Evolutionary conservation across 1,284 basidiomycete species (phyloP).

Genomic region (Ceratobasidium sp.): DNA sequence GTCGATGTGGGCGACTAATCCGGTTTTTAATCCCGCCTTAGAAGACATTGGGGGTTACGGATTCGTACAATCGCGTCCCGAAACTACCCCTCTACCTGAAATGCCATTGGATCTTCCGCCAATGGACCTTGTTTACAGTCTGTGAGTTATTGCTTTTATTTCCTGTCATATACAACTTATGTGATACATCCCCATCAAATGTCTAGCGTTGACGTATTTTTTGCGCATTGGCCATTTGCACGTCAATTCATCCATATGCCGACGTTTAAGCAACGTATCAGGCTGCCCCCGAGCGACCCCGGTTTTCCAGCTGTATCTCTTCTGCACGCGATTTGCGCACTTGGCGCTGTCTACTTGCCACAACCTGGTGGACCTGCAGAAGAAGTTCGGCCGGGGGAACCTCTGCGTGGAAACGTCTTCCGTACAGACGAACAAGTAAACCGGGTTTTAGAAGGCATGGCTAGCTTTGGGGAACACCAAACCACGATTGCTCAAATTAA

Average conservation of each 20-base stretch:
- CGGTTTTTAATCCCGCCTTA: not conserved
- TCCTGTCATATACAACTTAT: not conserved
- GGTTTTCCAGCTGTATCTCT: slow-evolving; percentile 25
- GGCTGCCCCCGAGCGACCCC: slow-evolving; percentile 28
- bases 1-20: slow-evolving; percentile 30
- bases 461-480: slow-evolving; percentile 37
- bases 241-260: slow-evolving; percentile 27
- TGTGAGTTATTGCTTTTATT: slow-evolving; percentile 20
- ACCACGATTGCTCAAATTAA: slow-evolving; percentile 36
- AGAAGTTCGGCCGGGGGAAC: slow-evolving; percentile 24
- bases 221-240: slow-evolving; percentile 32
- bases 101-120: slow-evolving; percentile 29
- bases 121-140: slow-evolving; percentile 32
- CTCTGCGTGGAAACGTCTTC: slow-evolving; percentile 30
- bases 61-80: slow-evolving; percentile 14
- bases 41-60: slow-evolving; percentile 34
- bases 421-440: slow-evolving; percentile 36
- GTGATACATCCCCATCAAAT: not conserved
- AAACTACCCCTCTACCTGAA: slow-evolving; percentile 1
- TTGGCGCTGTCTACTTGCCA: slow-evolving; percentile 29
- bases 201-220: slow-evolving; percentile 30
- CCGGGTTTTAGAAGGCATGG: slow-evolving; percentile 29
- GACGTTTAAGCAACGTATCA: slow-evolving; percentile 35
- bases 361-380: slow-evolving; percentile 32
- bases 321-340: slow-evolving; percentile 26